Evolutionary conservation across 2,329 filamentous ascomycete genomes (phyloP).

Genomic region (Pyrenophora tritici-repentis): DNA sequence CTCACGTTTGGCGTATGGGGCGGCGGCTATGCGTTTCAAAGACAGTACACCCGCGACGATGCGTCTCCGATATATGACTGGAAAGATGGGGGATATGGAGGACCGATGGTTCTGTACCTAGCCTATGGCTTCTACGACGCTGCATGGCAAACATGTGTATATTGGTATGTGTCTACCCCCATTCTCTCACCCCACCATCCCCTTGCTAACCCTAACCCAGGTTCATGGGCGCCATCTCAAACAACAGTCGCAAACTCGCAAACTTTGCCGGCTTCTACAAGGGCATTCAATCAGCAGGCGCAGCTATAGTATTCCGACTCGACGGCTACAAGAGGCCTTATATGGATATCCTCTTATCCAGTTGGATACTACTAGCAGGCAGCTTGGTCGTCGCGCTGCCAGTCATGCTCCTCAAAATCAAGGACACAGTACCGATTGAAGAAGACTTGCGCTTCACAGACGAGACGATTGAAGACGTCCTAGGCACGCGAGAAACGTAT

Average conservation of each 20-base stretch:
- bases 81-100: constrained; percentile 68
- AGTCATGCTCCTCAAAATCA: constrained; percentile 74
- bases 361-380: constrained; percentile 74
- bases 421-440: constrained; percentile 67
- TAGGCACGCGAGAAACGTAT: constrained; percentile 1
- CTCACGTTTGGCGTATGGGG: constrained; percentile 79
- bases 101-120: constrained; percentile 83
- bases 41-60: constrained; percentile 53
- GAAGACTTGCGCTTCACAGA: constrained; percentile 83
- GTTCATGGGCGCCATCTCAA: constrained; percentile 89
- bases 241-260: constrained; percentile 85
- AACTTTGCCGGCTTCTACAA: constrained; percentile 90
- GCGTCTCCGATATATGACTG: constrained; percentile 59
- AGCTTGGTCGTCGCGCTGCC: constrained; percentile 76
- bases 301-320: constrained; percentile 72
- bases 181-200: neutral
- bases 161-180: constrained; percentile 69
- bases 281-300: constrained; percentile 80
- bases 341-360: constrained; percentile 71
- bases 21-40: constrained; percentile 76
- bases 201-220: constrained; percentile 46
- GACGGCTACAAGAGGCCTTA: constrained; percentile 63
- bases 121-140: constrained; percentile 88
- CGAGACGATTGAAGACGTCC: constrained; percentile 60
- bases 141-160: constrained; percentile 83